Evolutionary conservation across 257 asterid species (phyloP).

Genomic region (Solanum ahanhuiri): DNA sequence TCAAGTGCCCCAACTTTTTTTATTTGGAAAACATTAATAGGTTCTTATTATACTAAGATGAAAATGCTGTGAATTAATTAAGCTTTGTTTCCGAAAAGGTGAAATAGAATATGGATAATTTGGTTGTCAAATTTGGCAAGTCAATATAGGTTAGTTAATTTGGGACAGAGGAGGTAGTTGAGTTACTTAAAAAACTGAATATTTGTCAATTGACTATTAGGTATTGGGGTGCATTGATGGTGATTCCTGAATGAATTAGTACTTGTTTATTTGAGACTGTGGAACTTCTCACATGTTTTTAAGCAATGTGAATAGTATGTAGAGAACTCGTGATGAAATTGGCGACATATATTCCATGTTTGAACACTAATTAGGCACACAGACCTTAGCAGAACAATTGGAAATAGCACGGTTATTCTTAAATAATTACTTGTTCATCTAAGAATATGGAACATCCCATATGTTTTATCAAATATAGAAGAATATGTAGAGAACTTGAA

Average conservation of each 20-base stretch:
- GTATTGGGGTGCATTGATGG: background rate
- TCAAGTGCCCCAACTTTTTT: background rate
- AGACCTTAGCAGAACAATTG: background rate
- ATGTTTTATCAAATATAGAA: background rate
- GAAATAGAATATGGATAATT: background rate
- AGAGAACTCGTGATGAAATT: background rate
- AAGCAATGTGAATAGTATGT: background rate
- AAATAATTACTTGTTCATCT: background rate
- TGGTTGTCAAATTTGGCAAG: background rate
- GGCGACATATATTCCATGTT: background rate
- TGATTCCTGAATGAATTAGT: background rate
- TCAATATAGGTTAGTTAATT: background rate
- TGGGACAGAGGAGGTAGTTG: background rate
- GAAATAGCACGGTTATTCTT: background rate
- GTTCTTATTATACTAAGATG: background rate
- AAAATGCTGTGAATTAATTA: background rate
- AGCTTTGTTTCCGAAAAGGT: background rate
- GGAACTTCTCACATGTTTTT: background rate
- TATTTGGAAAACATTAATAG: background rate
- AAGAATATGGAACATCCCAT: background rate
- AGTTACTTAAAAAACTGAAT: background rate
- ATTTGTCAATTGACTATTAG: background rate
- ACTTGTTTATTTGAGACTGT: background rate
- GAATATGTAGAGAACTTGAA: background rate
- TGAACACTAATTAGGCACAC: background rate